These are phyloP conservation scores for Geoglossum cookeanum DNA, from an alignment of 2,329 filamentous ascomycete genomes.

Conservation along the genomic window DNA sequence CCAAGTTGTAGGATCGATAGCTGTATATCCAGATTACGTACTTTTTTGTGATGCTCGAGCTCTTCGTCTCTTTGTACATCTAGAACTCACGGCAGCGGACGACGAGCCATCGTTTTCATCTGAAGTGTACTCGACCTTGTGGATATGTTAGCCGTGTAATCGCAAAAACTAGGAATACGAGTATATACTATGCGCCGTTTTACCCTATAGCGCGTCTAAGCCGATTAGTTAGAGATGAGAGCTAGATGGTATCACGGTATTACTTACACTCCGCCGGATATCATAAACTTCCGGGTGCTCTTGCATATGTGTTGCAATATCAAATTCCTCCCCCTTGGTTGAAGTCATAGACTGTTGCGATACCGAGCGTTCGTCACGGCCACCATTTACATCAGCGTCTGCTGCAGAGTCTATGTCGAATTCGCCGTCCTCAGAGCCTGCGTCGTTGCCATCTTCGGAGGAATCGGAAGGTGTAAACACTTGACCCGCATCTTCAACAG, in stretches of 20 bases:
- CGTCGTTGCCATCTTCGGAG: neutral
- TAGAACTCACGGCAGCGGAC: conserved; percentile 48
- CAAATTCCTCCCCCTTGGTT: conserved; percentile 49
- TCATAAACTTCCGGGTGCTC: conserved; percentile 93
- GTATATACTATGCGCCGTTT: neutral
- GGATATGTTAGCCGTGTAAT: neutral
- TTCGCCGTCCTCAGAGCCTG: conserved; percentile 1
- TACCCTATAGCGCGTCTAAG: neutral
- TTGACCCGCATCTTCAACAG: conserved; percentile 10
- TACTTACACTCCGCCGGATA: conserved; percentile 69
- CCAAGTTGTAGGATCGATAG: neutral
- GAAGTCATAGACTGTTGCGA: conserved; percentile 52
- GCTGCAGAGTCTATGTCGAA: neutral
- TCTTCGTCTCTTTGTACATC: conserved; percentile 45
- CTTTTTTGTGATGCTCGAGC: conserved; percentile 43
- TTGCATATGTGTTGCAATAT: conserved; percentile 59
- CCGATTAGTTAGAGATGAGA: neutral
- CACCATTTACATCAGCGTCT: conserved; percentile 23
- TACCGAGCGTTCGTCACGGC: conserved; percentile 38
- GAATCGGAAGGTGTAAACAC: neutral
- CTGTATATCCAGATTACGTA: conserved; percentile 15
- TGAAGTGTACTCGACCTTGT: conserved; percentile 37
- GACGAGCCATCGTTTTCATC: conserved; percentile 46
- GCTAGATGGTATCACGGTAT: neutral
- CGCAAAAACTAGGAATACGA: neutral